Base-by-base conservation (phyloP, 345 rosid species). In the Salix exigua region DNA sequence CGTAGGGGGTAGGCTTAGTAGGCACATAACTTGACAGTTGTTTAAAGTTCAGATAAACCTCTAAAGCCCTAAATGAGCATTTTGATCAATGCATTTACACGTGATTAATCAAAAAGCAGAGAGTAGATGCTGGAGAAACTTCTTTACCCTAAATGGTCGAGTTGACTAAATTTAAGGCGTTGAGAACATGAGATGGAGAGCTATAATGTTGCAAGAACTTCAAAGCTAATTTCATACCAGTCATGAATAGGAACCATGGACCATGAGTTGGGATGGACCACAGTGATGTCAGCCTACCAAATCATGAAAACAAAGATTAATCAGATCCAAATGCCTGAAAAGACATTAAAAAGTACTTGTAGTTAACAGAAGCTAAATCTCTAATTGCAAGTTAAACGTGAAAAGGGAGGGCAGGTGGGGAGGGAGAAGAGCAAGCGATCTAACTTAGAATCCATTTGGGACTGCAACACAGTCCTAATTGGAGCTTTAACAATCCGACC, bases 231-330 rank as follows among this genome's bases (percentile, higher is more conserved):
- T 76, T 67, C 74, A 30, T 84, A 91, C 95, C 91, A 79, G 79
- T 89, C 93, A 80, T 87, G 91, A 77, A 88, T 55, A 28, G 95
- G 95, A 77, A 86, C 83, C 92, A 88, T 89, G 51, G 88, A 30
- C 90, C 95, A 88, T 35, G 87, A 75, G 64, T 75, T 70, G 63
- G 87, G 88, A 86, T 88, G 73, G 70, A 91, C 58, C 73, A 89
- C 88, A 72, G 88, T 83, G 85, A 91, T 62, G 84, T 89, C 95
- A 31, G 95, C 95, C 92, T 91, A 66, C 55, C 66, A 79, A 70
- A 80, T 23, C 25, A 82, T 25, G 13, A 62, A 75, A 67, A 66
- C 23, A 73, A 19, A 60, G 7, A 67, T 38, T 62, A 68, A 73
- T 76, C 64, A 70, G 66, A 37, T 35, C 70, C 50, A 66, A 67